Evolutionary conservation across 2,329 filamentous ascomycete species (phyloP), one percentile per base, ranked within the genome.

Genomic region (Macrophomina tecta): DNA sequence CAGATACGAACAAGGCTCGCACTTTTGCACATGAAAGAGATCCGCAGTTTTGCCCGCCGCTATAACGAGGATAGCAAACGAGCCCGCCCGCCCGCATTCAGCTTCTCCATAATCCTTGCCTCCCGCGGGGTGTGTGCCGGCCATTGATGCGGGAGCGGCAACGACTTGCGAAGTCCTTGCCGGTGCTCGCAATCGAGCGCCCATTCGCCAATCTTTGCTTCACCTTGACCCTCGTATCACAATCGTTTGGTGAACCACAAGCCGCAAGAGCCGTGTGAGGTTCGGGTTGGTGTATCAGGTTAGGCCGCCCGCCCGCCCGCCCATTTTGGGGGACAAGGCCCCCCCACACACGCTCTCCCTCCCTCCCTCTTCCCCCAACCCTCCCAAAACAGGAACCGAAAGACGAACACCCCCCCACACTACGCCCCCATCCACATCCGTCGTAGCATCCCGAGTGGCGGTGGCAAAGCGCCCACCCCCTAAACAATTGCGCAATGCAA

Each of bases 101-200:
- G 48, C n/a, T 28, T 14, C 18, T 51, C 4, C 23, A 14, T 23
- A 23, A 23, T 14, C 48, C 8, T 6, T 8, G 49, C 28, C 8
- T 12, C 2, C 6, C 5, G 8, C 16, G 8, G 3, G 28, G 1
- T 34, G 23, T 9, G 8, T 52, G 23, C 28, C 28, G 12, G 32
- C 11, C 36, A 38, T 7, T 38, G 36, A 12, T 38, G 36, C 6
- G 11, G 30, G 23, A 9, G 32, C 51, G 51, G 51, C 51, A 18
- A 55, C 51, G 51, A 55, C 32, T 55, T 55, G 16, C 7, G 34
- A 55, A 55, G 51, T 55, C 11, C 51, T 55, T 55, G 51, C 51
- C 51, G 51, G 18, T 36, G 51, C 18, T 8, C 51, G n/a, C 30
- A 32, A 11, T 18, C 30, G 6, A 7, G 16, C 14, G 14, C 51